Evolutionary conservation across 2,329 filamentous ascomycete genomes (phyloP).

Genomic region (Fusarium verticillioides): DNA sequence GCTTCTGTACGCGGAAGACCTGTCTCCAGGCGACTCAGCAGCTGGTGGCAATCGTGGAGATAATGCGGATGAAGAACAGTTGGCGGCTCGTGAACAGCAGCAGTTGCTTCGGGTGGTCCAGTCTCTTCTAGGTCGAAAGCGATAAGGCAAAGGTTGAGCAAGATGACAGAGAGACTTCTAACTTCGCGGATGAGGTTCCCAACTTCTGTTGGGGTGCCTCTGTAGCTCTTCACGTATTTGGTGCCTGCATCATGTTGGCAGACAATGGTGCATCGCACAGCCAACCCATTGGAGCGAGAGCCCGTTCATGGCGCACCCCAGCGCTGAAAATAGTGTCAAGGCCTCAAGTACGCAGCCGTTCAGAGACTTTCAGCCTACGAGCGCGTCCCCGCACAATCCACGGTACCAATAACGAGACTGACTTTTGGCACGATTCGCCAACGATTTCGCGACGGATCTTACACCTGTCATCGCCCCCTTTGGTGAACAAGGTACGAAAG

Average conservation of each 20-base stretch:
- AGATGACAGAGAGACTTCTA: not conserved
- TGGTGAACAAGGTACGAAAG: not conserved
- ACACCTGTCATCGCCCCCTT: not conserved
- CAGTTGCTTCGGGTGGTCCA: too few relatives aligned
- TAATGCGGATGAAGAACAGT: not conserved
- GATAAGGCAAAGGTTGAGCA: not conserved
- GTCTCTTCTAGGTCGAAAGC: conserved; percentile 4
- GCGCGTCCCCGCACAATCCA: not conserved
- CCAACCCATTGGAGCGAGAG: not conserved
- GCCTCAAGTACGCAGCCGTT: not conserved
- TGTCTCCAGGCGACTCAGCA: not conserved
- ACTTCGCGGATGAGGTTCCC: not conserved
- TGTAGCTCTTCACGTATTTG: conserved; percentile 5
- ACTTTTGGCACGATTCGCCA: not conserved
- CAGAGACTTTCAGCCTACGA: not conserved
- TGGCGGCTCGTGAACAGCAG: not conserved
- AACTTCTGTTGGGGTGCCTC: not conserved
- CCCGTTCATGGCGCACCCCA: not conserved
- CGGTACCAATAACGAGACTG: not conserved
- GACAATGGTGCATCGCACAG: not conserved
- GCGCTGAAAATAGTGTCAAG: not conserved
- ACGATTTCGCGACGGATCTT: not conserved
- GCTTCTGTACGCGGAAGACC: not conserved
- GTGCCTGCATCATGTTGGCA: not conserved
- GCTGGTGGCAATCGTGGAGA: not conserved